phyloP scores from a whole-genome alignment of 208 protist genomes.

The Leishmania tropica region DNA sequence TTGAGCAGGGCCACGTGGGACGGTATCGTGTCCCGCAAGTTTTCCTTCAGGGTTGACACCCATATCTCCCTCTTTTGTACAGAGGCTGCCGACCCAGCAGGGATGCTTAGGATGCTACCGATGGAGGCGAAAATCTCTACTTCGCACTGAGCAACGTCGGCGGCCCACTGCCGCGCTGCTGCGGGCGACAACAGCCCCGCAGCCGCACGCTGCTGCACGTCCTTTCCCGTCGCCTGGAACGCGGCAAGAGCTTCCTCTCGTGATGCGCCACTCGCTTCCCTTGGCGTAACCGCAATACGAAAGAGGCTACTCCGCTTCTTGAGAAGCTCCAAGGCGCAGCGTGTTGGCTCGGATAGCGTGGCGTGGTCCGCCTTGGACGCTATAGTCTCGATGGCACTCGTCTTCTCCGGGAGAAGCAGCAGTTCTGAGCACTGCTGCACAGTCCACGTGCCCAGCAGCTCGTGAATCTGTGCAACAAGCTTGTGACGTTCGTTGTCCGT shows the following conservation, averaged over 20 bases:
- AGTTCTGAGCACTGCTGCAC: conserved; percentile 2
- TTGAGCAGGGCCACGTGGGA: conserved; percentile 5
- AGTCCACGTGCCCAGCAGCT: conserved; percentile 1
- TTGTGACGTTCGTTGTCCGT: not conserved
- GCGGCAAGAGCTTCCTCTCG: not conserved
- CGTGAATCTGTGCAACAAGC: not conserved
- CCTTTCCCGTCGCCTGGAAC: not conserved
- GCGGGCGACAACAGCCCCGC: not conserved
- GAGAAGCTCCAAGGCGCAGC: not conserved
- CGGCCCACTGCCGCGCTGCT: conserved; percentile 1
- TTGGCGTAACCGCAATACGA: not conserved
- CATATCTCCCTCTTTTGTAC: not conserved
- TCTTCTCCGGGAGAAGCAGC: not conserved
- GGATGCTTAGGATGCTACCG: not conserved
- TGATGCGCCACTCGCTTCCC: not conserved
- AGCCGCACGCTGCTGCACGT: not conserved
- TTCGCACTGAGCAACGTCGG: conserved; percentile 11
- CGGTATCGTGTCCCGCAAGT: not conserved
- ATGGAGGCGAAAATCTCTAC: not conserved
- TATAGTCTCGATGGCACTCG: not conserved
- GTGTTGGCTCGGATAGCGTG: not conserved
- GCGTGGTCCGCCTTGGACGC: not conserved
- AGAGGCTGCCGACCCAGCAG: not conserved
- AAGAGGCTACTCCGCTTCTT: conserved; percentile 2
- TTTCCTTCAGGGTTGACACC: not conserved